These are phyloP conservation scores for Hericium rajendrae DNA, from an alignment of 768 basidiomycete species.

Conservation along the genomic window DNA sequence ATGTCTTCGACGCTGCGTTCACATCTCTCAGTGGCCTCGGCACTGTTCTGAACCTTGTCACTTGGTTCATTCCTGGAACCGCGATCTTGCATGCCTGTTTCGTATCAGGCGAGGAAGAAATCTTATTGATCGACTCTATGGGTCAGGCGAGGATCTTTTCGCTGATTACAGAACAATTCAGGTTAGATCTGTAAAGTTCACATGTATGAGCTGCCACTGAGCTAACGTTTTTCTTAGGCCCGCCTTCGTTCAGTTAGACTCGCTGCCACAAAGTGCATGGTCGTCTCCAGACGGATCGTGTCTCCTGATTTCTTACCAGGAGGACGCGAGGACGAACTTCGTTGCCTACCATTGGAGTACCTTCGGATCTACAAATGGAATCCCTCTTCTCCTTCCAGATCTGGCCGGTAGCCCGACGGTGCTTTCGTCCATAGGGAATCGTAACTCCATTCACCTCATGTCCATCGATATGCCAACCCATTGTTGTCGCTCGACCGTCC, in stretches of 20 bases:
- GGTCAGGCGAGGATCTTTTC: conserved; percentile 43
- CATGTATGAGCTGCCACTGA: background rate
- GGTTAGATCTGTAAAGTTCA: conserved; percentile 25
- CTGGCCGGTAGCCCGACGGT: conserved; percentile 16
- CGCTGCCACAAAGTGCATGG: conserved; percentile 25
- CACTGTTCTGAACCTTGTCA: too few relatives aligned
- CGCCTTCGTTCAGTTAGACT: conserved; percentile 33
- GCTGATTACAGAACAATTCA: conserved; percentile 33
- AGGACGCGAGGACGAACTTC: conserved; percentile 14
- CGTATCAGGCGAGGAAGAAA: conserved; percentile 40
- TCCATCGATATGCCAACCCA: conserved; percentile 25
- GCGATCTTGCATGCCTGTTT: conserved; percentile 31
- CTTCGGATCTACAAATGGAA: conserved; percentile 43
- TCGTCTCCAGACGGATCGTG: conserved; percentile 50
- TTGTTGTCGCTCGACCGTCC: conserved; percentile 30
- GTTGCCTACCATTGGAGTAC: conserved; percentile 46
- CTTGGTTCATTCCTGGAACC: background rate
- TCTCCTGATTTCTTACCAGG: conserved; percentile 27
- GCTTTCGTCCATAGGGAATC: conserved; percentile 37
- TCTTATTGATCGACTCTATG: conserved; percentile 37
- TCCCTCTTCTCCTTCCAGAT: conserved; percentile 24
- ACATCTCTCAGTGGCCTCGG: too few relatives aligned
- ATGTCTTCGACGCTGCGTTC: too few relatives aligned
- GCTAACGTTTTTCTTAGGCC: conserved; percentile 21
- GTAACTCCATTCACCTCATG: conserved; percentile 34